Evolutionary conservation across 1,284 basidiomycete genomes (phyloP), one percentile per base, ranked within the genome.

Genomic region (Ceratobasidium sp.): DNA sequence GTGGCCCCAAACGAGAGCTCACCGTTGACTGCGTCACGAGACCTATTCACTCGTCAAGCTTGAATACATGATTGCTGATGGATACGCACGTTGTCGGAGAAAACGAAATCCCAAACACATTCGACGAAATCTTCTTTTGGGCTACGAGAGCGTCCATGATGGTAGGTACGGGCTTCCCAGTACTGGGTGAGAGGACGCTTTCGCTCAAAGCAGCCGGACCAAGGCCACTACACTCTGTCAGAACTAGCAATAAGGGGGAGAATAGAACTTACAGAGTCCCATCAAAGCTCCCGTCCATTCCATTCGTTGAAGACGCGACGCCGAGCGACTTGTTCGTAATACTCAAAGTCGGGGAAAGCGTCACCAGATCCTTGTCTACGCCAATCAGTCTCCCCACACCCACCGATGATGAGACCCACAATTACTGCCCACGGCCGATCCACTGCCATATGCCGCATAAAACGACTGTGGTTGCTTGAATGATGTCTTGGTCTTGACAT

Each of bases 81-180:
- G 10, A 53, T 31, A 53, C 52, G 52, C n/a, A 42, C 38, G 15
- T 67, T 3, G 64, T 67, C 1, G 64, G 64, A 8, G 29, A 25
- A 35, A 67, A 67, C 29, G 64, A 67, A 13, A 67, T 31, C 2
- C 64, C 64, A 22, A 67, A 67, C 27, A 67, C 25, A 31, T 54
- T 67, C 15, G 29, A 1, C 35, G 13, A n/a, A 25, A 67, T 67
- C 38, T 67, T 67, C 52, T 67, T 67, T 22, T 67, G 64, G 20
- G 64, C 64, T 27, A 67, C 35, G 12, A 67, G 40, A 3, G 64
- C 64, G 31, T 67, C 64, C 47, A 67, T 45, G n/a, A 67, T 47
- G 15, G 64, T 67, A 4, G 64, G 64, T 8, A 55, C 64, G 12
- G 40, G 52, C 35, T 67, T 67, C 15, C 40, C 52, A 27, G 3